A percentile compares a stretch with the other conserved stretches of the same genome.
phyloP scores from a whole-genome alignment of 2,329 filamentous ascomycete species.

The Colletotrichum scovillei region DNA sequence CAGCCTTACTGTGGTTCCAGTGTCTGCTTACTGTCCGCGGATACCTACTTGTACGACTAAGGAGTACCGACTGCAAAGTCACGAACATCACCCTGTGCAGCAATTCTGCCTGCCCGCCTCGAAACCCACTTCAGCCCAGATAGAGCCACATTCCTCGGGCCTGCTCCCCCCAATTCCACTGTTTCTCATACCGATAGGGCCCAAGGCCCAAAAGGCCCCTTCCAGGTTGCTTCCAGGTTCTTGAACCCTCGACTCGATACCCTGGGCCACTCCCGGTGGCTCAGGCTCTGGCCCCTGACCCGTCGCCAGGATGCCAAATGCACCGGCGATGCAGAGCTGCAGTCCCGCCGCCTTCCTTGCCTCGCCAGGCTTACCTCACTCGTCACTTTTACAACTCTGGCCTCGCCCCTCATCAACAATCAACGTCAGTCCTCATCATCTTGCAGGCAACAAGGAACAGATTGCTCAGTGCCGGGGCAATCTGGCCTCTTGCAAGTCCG shows the following conservation, averaged over 20 bases:
- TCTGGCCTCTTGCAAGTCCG: slow-evolving; percentile 5
- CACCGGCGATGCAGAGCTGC: slow-evolving; percentile 18
- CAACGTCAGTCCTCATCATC: slow-evolving; percentile 33
- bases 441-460: slow-evolving; percentile 15
- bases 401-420: slow-evolving; percentile 2
- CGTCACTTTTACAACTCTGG: background rate
- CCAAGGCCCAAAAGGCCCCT: background rate
- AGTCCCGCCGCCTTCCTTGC: slow-evolving; percentile 24
- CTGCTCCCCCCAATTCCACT: slow-evolving; percentile 26
- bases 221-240: background rate
- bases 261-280: background rate
- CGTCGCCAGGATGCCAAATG: slow-evolving; percentile 12
- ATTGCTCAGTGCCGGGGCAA: slow-evolving; percentile 3
- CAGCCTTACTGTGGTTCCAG: too few species aligned
- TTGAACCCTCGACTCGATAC: background rate
- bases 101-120: slow-evolving; percentile 14
- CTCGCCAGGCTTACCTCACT: background rate
- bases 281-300: background rate
- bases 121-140: slow-evolving; percentile 33
- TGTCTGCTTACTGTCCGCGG: too few species aligned
- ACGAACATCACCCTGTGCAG: background rate
- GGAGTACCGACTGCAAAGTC: too few species aligned
- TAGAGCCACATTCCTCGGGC: slow-evolving; percentile 22
- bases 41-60: too few species aligned
- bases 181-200: slow-evolving; percentile 14